Percentiles rank a stretch among this genome's conserved stretches.
phyloP scores from a whole-genome alignment of 1,284 basidiomycete species.

The Sporisorium graminicola region DNA sequence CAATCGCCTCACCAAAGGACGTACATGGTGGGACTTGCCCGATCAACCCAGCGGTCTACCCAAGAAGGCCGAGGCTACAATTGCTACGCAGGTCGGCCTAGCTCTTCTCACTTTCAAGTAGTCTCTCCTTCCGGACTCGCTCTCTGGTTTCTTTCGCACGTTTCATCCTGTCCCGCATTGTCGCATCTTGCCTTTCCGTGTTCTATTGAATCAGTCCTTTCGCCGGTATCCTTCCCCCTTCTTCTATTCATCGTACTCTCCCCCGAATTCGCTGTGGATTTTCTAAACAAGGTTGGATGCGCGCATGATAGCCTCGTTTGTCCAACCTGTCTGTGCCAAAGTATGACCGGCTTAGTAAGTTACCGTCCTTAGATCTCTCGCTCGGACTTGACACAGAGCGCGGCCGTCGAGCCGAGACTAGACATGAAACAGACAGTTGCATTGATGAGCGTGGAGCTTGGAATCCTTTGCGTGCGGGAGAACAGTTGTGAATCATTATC shows the following conservation, averaged over 20 bases:
- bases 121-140: not conserved
- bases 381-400: no score
- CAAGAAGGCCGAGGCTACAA: conserved; percentile 23
- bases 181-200: not conserved
- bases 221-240: not conserved
- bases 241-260: not conserved
- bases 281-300: no score
- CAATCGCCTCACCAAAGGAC: conserved; percentile 33
- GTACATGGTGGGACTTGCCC: conserved; percentile 33
- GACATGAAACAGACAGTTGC: not conserved
- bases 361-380: no score
- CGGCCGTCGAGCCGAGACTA: not conserved
- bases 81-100: conserved; percentile 41
- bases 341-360: not conserved
- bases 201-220: not conserved
- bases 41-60: conserved; percentile 20
- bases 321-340: no score
- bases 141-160: not conserved
- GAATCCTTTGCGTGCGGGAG: conserved; percentile 4
- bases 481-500: not conserved
- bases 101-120: conserved; percentile 45
- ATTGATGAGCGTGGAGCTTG: conserved; percentile 1
- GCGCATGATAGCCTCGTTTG: not conserved
- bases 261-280: not conserved
- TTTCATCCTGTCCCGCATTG: conserved; percentile 13